These are phyloP conservation scores for Nothophoma quercina DNA, from an alignment of 2,329 filamentous ascomycete species.

Conservation along the genomic window DNA sequence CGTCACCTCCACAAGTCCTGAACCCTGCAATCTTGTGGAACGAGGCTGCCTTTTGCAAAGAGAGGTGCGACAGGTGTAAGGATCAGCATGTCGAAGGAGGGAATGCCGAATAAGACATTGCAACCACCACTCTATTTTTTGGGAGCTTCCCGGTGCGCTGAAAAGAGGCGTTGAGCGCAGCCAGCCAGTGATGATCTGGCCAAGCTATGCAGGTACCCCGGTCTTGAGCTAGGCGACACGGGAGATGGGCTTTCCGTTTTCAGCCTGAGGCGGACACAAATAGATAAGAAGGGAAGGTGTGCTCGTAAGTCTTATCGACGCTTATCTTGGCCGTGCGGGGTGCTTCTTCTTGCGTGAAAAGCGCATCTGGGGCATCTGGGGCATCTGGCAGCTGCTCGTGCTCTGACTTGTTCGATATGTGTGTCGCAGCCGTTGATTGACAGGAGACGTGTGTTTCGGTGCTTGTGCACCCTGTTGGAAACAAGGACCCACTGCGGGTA, in stretches of 20 bases:
- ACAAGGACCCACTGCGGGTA: not conserved
- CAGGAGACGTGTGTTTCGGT: not conserved
- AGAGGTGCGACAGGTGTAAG: not conserved
- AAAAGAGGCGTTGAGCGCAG: slow-evolving; percentile 9
- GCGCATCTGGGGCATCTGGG: not conserved
- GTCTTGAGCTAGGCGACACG: slow-evolving; percentile 3
- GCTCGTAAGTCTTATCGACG: not conserved
- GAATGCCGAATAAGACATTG: slow-evolving; percentile 1
- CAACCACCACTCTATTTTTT: not conserved
- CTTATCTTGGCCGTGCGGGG: slow-evolving; percentile 1
- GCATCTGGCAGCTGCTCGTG: not conserved
- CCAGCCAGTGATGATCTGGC: slow-evolving; percentile 10
- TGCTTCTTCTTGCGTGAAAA: not conserved
- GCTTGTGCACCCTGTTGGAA: not conserved
- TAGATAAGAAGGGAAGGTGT: slow-evolving; percentile 6
- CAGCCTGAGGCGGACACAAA: slow-evolving; percentile 4
- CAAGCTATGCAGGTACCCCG: slow-evolving; percentile 2
- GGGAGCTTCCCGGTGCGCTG: not conserved
- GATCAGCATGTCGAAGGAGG: slow-evolving; percentile 1
- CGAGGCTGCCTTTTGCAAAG: not conserved
- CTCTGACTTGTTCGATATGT: not conserved
- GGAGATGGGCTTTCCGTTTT: slow-evolving; percentile 6
- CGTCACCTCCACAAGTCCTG: slow-evolving; percentile 12
- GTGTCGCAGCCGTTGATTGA: not conserved
- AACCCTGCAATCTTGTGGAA: slow-evolving; percentile 10